Conservation (phyloP, 2,329 filamentous ascomycete genomes). For the Ascocoryne sarcoides region DNA sequence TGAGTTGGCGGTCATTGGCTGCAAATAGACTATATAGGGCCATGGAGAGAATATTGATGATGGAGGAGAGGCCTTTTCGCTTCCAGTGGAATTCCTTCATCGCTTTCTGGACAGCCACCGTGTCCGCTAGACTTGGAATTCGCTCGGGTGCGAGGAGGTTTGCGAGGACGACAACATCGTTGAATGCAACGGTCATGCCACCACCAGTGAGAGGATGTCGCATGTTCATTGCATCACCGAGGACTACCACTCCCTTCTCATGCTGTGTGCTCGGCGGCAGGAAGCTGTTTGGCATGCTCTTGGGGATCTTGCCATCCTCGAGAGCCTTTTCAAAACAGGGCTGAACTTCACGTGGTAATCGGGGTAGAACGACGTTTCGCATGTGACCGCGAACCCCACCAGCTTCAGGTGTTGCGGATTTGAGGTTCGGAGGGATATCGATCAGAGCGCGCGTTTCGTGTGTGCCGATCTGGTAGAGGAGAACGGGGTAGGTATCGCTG, state of each 20-base stretch:
- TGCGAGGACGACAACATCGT: slow-evolving; percentile 74
- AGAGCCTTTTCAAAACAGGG: slow-evolving; percentile 70
- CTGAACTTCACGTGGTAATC: slow-evolving; percentile 61
- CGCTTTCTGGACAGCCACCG: slow-evolving; percentile 49
- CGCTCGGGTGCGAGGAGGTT: slow-evolving; percentile 61
- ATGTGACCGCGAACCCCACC: slow-evolving; percentile 86
- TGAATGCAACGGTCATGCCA: slow-evolving; percentile 96
- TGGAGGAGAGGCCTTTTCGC: slow-evolving; percentile 71
- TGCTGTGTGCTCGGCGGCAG: slow-evolving; percentile 69
- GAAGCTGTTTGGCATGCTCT: slow-evolving; percentile 92
- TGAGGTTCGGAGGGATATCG: slow-evolving; percentile 72
- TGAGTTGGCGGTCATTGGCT: slow-evolving; percentile 68
- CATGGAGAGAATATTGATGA: slow-evolving; percentile 97
- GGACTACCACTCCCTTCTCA: slow-evolving; percentile 64
- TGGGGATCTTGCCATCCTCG: slow-evolving; percentile 65
- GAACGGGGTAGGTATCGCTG: slow-evolving; percentile 65
- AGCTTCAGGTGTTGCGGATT: slow-evolving; percentile 60
- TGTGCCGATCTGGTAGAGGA: slow-evolving; percentile 94
- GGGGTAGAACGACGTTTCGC: slow-evolving; percentile 67
- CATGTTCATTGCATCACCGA: slow-evolving; percentile 98
- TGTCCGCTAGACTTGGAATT: slow-evolving; percentile 63
- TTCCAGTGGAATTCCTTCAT: slow-evolving; percentile 77
- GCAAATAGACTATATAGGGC: slow-evolving; percentile 89
- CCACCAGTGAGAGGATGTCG: slow-evolving; percentile 95
- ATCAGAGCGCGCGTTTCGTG: slow-evolving; percentile 87